These are phyloP conservation scores for Anisogramma anomala DNA, from an alignment of 2,329 filamentous ascomycete genomes.

Conservation along the genomic window DNA sequence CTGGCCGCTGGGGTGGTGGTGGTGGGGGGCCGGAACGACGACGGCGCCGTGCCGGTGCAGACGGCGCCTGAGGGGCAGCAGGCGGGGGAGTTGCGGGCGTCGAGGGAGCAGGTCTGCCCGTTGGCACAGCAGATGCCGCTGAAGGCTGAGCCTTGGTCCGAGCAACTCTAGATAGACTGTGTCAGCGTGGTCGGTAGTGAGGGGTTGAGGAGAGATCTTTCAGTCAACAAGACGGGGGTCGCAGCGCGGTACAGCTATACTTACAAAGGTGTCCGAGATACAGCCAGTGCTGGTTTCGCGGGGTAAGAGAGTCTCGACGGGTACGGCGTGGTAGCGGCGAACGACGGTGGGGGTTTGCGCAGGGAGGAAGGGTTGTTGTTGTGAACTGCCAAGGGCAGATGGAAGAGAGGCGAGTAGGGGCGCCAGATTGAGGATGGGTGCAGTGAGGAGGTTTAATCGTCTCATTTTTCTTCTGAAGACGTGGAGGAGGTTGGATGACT, in stretches of 20 bases:
- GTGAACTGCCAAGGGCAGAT: conserved; percentile 16
- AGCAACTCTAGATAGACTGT: conserved; percentile 27
- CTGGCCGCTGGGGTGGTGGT: conserved; percentile 32
- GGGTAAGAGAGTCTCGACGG: conserved; percentile 13
- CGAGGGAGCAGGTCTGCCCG: conserved; percentile 39
- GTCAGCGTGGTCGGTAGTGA: conserved; percentile 14
- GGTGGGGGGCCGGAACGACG: conserved; percentile 24
- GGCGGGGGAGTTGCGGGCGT: conserved; percentile 36
- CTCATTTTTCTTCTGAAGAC: conserved; percentile 3
- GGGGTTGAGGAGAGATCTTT: too few species aligned
- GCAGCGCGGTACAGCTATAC: too few species aligned
- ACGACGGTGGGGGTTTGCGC: conserved; percentile 18
- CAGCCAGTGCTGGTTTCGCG: conserved; percentile 25
- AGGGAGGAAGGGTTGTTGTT: conserved; percentile 21
- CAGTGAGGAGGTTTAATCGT: conserved; percentile 2
- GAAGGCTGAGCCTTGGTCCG: conserved; percentile 35
- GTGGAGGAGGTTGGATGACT: neutral
- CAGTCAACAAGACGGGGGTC: too few species aligned
- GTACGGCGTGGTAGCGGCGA: conserved; percentile 9
- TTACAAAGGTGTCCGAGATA: conserved; percentile 32
- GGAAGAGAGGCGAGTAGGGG: conserved; percentile 12
- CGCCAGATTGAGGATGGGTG: conserved; percentile 1
- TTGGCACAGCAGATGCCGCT: conserved; percentile 38
- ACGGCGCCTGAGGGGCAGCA: conserved; percentile 40
- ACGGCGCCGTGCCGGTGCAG: conserved; percentile 44